These are phyloP conservation scores for Coemansia sp. DNA, from an alignment of 192 early-diverging fungal genomes.

Conservation along the genomic window DNA sequence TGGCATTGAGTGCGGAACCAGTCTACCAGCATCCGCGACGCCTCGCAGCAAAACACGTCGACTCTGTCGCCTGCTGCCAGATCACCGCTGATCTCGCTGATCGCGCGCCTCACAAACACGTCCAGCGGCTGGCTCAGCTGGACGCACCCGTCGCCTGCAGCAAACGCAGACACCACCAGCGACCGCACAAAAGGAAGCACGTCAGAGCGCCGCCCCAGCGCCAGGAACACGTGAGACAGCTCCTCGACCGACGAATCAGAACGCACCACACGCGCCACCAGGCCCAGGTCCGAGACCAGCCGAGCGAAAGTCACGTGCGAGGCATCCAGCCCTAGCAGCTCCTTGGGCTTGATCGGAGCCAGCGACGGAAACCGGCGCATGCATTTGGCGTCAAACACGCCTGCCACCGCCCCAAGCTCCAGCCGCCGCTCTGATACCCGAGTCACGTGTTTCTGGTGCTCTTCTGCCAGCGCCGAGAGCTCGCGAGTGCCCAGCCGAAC, in stretches of 20 bases:
- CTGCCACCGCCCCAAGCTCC: conserved; percentile 7
- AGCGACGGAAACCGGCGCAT: conserved; percentile 43
- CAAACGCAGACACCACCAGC: conserved; percentile 25
- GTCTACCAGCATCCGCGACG: conserved; percentile 20
- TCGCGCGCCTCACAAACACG: conserved; percentile 16
- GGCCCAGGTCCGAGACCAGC: conserved; percentile 8
- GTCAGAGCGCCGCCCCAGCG: background rate
- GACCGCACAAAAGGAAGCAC: conserved; percentile 35
- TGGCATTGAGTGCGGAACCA: conserved; percentile 42
- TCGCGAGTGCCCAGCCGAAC: background rate
- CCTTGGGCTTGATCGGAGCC: conserved; percentile 34
- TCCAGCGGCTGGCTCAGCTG: conserved; percentile 11
- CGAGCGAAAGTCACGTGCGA: conserved; percentile 9
- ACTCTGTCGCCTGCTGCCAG: background rate
- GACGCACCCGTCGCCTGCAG: conserved; percentile 7
- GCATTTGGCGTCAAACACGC: conserved; percentile 38
- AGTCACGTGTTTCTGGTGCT: background rate
- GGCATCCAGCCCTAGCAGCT: conserved; percentile 6
- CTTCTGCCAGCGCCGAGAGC: conserved; percentile 10
- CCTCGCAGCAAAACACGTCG: conserved; percentile 20
- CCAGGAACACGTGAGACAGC: conserved; percentile 20
- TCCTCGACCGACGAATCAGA: conserved; percentile 21
- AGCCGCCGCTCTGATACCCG: background rate
- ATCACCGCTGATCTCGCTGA: conserved; percentile 9
- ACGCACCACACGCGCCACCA: conserved; percentile 10